These are phyloP conservation scores for Penicillium frequentans DNA, from an alignment of 2,329 filamentous ascomycete species.

Conservation along the genomic window DNA sequence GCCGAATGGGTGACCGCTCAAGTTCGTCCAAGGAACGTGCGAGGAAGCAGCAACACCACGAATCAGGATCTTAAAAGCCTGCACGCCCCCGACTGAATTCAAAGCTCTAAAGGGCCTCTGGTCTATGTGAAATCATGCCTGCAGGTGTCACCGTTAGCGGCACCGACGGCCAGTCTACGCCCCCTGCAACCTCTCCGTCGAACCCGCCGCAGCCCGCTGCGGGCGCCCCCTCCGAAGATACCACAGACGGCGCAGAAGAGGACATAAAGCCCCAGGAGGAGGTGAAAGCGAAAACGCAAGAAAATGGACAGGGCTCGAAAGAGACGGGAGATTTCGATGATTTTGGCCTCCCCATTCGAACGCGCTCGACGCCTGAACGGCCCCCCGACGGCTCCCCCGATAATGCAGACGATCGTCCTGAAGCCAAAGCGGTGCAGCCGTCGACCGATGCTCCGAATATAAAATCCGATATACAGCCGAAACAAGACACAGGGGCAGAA, in stretches of 20 bases:
- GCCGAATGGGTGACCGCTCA: conserved; percentile 19
- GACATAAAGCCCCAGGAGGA: conserved; percentile 8
- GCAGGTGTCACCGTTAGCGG: conserved; percentile 27
- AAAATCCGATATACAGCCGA: not conserved
- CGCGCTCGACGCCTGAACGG: conserved; percentile 17
- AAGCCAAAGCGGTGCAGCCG: not conserved
- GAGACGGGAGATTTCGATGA: conserved; percentile 31
- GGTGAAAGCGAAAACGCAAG: not conserved
- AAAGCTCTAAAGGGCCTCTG: conserved; percentile 9
- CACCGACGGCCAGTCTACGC: conserved; percentile 25
- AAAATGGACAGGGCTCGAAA: conserved; percentile 2
- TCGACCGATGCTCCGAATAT: not conserved
- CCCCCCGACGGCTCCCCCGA: conserved; percentile 7
- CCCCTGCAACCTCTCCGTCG: conserved; percentile 12
- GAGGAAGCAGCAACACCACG: conserved; percentile 9
- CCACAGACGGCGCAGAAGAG: conserved; percentile 16
- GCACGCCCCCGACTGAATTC: not conserved
- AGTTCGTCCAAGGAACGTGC: conserved; percentile 14
- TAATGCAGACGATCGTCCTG: not conserved
- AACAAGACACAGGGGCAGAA: not conserved
- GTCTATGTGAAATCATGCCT: conserved; percentile 32
- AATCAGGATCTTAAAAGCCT: conserved; percentile 4
- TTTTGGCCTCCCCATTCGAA: conserved; percentile 41
- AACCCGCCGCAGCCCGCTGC: conserved; percentile 11
- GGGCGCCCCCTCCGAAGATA: conserved; percentile 6